Evolutionary conservation across 116 monocot genomes (phyloP), one percentile per base, ranked within the genome.

Genomic region (Phalaenopsis hybrid): DNA sequence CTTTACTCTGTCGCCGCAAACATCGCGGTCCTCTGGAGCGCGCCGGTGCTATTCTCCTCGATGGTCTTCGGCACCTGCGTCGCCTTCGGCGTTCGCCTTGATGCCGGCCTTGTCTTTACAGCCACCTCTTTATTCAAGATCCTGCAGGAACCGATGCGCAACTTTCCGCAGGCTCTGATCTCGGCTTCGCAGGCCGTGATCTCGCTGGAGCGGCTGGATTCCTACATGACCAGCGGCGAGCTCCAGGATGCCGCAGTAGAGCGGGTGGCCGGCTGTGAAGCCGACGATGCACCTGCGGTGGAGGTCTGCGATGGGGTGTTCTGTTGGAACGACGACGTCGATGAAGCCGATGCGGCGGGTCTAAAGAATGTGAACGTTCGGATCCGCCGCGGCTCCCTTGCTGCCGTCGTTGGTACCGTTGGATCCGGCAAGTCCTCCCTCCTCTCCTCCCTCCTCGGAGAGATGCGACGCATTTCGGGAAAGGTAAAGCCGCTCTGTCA

Each of bases 381-480:
- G 86, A 86, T 95, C 78, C 78, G 51, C 78, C 83, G 79, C 12
- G 95, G 99, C 9, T 48, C 85, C 13, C 86, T 99, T 23, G 87
- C 93, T 8, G 95, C 99, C 18, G 93, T 99, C 3, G 99, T 99
- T 4, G 95, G 99, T 9, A 99, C 88, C 31, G 99, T 99, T 8
- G 99, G 99, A 43, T 93, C 99, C 2, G 93, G 93, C n/a, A 96
- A 96, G 89, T 90, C 91, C 1, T 96, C 96, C 6, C 74, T 96
- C 11, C 81, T 93, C 12, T 86, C 90, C 7, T 93, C 90, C 51
- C 50, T 96, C 59, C 83, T 92, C 31, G 96, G 96, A 18, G 96
- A 96, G 84, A 92, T 93, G 93, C 85, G 82, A 41, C 87, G 82
- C 77, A 86, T 90, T 49, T 79, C 90, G 21, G 96, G 96, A 68